phyloP scores from a whole-genome alignment of 306 rosid species.

The Mimosa pudica region DNA sequence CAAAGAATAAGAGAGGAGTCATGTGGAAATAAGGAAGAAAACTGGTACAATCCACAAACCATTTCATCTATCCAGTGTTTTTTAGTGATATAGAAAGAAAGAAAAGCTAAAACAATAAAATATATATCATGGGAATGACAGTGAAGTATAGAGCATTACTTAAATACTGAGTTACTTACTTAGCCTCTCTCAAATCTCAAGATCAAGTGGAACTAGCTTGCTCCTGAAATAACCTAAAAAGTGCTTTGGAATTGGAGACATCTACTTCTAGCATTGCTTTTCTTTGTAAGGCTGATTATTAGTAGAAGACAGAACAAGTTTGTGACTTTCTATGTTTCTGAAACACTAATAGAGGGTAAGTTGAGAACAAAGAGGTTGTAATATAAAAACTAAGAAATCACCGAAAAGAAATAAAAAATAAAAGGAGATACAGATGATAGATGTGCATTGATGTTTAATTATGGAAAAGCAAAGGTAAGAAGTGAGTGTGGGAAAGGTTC shows the following conservation, averaged over 20 bases:
- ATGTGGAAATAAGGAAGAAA: constrained; percentile 18
- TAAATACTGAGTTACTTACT: background rate
- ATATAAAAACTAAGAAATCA: background rate
- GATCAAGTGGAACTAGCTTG: constrained; percentile 39
- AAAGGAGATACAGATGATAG: constrained; percentile 42
- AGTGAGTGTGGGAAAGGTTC: constrained; percentile 37
- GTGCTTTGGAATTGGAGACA: constrained; percentile 53
- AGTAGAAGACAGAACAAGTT: constrained; percentile 44
- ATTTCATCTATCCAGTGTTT: constrained; percentile 21
- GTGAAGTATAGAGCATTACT: constrained; percentile 24
- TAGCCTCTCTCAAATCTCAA: constrained; percentile 38
- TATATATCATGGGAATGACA: constrained; percentile 10
- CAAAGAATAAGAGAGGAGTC: constrained; percentile 3
- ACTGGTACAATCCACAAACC: constrained; percentile 30
- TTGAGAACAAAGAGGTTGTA: constrained; percentile 12
- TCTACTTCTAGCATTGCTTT: constrained; percentile 39
- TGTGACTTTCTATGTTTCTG: constrained; percentile 39
- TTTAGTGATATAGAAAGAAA: constrained; percentile 5
- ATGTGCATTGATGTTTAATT: constrained; percentile 57
- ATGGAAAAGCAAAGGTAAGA: constrained; percentile 60
- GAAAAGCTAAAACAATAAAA: constrained; percentile 21
- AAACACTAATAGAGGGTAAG: constrained; percentile 36
- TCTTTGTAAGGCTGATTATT: constrained; percentile 42
- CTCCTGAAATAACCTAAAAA: constrained; percentile 32
- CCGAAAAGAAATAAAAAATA: constrained; percentile 31